Evolutionary conservation across 805 yeast genomes (phyloP).

Genomic region (Candida insectorum): DNA sequence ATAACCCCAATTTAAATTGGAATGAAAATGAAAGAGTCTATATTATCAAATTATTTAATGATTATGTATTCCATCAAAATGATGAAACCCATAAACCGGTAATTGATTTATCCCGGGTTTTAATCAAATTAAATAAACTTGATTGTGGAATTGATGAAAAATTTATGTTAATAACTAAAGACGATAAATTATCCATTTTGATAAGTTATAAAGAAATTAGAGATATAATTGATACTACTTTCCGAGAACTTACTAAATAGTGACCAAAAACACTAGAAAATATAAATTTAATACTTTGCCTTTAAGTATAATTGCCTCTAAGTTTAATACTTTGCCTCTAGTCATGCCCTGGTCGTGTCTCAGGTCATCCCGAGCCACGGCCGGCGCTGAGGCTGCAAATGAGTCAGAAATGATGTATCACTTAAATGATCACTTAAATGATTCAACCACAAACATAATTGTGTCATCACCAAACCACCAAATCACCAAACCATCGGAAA

Average conservation of each 20-base stretch:
- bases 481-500: too few relatives aligned
- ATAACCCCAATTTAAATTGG: slow-evolving; percentile 59
- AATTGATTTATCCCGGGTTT: slow-evolving; percentile 77
- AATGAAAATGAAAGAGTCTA: slow-evolving; percentile 74
- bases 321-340: too few relatives aligned
- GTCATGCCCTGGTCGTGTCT: too few relatives aligned
- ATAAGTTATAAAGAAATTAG: slow-evolving; percentile 81
- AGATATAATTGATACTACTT: slow-evolving; percentile 65
- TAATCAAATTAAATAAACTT: slow-evolving; percentile 76
- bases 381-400: too few relatives aligned
- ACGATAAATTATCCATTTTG: slow-evolving; percentile 81
- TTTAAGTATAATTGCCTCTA: too few relatives aligned
- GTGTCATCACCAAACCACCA: too few relatives aligned
- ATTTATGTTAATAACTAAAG: slow-evolving; percentile 74
- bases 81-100: slow-evolving; percentile 76
- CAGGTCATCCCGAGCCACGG: too few relatives aligned
- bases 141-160: slow-evolving; percentile 91
- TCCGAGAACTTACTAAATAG: slow-evolving; percentile 43
- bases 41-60: slow-evolving; percentile 61
- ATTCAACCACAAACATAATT: too few relatives aligned
- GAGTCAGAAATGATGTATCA: too few relatives aligned
- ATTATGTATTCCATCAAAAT: slow-evolving; percentile 80
- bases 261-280: not conserved
- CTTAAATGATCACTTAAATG: too few relatives aligned
- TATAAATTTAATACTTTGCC: too few relatives aligned